Evolutionary conservation across 2,329 filamentous ascomycete species (phyloP).

Genomic region (Ramularia collo-cygni): DNA sequence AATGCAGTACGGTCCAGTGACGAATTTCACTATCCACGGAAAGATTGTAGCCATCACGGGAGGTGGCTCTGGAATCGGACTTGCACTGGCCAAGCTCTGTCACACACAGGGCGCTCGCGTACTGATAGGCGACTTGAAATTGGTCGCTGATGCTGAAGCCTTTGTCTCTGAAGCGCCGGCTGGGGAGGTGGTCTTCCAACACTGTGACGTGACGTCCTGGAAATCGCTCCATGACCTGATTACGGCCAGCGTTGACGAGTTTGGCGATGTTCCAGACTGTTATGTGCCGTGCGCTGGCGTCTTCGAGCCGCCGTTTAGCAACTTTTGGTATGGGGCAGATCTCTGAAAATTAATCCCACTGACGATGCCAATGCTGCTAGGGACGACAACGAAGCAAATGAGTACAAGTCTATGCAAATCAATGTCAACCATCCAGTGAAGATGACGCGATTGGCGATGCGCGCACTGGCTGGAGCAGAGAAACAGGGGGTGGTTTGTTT

Average conservation of each 20-base stretch:
- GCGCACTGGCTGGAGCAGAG: slow-evolving; percentile 17
- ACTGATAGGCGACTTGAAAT: slow-evolving; percentile 18
- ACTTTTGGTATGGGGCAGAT: slow-evolving; percentile 6
- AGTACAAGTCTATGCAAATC: slow-evolving; percentile 18
- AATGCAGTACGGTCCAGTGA: slow-evolving; percentile 19
- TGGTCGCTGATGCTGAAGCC: slow-evolving; percentile 14
- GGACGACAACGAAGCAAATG: slow-evolving; percentile 14
- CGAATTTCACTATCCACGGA: slow-evolving; percentile 15
- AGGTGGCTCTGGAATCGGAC: slow-evolving; percentile 17
- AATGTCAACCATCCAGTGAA: slow-evolving; percentile 19
- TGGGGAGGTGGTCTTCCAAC: slow-evolving; percentile 8
- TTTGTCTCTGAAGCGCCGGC: slow-evolving; percentile 5
- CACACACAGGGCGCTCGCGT: slow-evolving; percentile 14
- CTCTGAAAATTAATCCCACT: too few species aligned
- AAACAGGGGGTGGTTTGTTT: slow-evolving; percentile 17
- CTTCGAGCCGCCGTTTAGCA: slow-evolving; percentile 15
- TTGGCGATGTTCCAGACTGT: slow-evolving; percentile 16
- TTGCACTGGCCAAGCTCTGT: slow-evolving; percentile 14
- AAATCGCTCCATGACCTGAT: slow-evolving; percentile 16
- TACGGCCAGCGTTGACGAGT: slow-evolving; percentile 14
- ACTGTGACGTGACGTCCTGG: slow-evolving; percentile 19
- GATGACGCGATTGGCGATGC: slow-evolving; percentile 14
- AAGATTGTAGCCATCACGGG: slow-evolving; percentile 18
- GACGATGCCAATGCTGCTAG: background rate
- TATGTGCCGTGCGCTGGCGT: slow-evolving; percentile 16